Percentiles rank a stretch among this genome's conserved stretches.
phyloP scores from a whole-genome alignment of 75 land plant genomes.

The Sequoiadendron giganteum region DNA sequence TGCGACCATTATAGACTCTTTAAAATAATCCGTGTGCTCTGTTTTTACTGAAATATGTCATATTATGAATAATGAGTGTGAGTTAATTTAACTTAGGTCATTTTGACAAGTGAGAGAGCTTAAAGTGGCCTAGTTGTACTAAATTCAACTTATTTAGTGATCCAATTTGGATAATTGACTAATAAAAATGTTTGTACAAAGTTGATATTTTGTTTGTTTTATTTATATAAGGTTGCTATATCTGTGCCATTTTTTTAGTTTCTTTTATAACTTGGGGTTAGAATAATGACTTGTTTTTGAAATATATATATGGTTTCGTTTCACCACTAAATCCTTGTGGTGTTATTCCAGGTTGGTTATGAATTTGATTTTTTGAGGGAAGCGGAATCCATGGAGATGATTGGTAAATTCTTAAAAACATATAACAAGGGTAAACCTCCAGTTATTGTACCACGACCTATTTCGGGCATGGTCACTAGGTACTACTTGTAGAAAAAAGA shows the following conservation, averaged over 20 bases:
- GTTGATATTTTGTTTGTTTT: neutral
- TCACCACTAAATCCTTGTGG: neutral
- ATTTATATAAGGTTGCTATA: neutral
- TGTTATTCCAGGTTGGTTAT: conserved; percentile 61
- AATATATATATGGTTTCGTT: neutral
- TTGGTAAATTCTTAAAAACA: conserved; percentile 46
- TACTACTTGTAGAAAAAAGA: conserved; percentile 10
- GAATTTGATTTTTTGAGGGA: conserved; percentile 94
- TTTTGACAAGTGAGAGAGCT: too few relatives aligned
- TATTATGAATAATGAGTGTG: too few relatives aligned
- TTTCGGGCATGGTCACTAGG: conserved; percentile 68
- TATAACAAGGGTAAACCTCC: conserved; percentile 61
- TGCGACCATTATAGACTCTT: too few relatives aligned
- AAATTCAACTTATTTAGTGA: too few relatives aligned
- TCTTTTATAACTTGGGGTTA: neutral
- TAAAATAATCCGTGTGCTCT: too few relatives aligned
- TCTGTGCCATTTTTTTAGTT: neutral
- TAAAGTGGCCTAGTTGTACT: too few relatives aligned
- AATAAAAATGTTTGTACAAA: too few relatives aligned
- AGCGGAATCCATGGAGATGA: conserved; percentile 88
- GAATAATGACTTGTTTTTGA: neutral
- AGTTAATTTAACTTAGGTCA: too few relatives aligned
- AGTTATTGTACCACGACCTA: conserved; percentile 70
- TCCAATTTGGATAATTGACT: too few relatives aligned
- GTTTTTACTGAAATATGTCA: too few relatives aligned